Base-by-base conservation (phyloP, 2,329 filamentous ascomycete genomes). In the Xylariaceae sp. region DNA sequence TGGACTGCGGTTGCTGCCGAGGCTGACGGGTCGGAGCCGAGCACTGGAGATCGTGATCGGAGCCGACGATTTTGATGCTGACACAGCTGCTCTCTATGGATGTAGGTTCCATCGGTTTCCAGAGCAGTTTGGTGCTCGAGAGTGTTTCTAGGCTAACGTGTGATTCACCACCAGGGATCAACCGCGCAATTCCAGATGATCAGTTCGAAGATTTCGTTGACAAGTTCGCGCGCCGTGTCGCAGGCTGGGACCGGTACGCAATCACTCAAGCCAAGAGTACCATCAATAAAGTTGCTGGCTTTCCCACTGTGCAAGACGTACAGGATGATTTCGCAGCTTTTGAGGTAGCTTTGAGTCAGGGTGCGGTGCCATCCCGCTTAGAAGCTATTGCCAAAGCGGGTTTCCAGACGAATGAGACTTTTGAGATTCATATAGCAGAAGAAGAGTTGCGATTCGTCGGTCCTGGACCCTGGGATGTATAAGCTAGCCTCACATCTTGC, bases 151-250 rank as follows among this genome's bases (percentile, higher is more conserved):
- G 19, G 7, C 19, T 16, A 39, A 39, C 19, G 19, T n/a, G 7
- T 39, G n/a, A 21, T 28, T 43, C 9, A 5, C 21, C 21, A 4
- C 6, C 5, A 46, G 43, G 43, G 43, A 46, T 46, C n/a, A 46
- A 46, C 16, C 43, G 43, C 8, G 4, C 43, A 17, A 46, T 46
- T 9, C 23, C 43, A 12, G 43, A 46, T 28, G 26, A 28, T 8
- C 23, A 46, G 19, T 31, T 33, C 23, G 43, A 46, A 14, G 26
- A 23, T 4, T 46, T 46, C 43, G 17, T 46, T 31, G 43, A 46
- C 43, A 46, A 46, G 17, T 46, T 46, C 26, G 43, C 43, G 7
- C 43, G 26, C 43, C 43, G 43, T 28, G 43, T 46, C 9, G 43
- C 43, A 9, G 24, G 43, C 23, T 46, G 23, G 43, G 43, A 46